Percentiles rank a stretch among this genome's conserved stretches.
These are phyloP conservation scores for Infundibulicybe gibba DNA, from an alignment of 768 basidiomycete genomes.

Conservation along the genomic window DNA sequence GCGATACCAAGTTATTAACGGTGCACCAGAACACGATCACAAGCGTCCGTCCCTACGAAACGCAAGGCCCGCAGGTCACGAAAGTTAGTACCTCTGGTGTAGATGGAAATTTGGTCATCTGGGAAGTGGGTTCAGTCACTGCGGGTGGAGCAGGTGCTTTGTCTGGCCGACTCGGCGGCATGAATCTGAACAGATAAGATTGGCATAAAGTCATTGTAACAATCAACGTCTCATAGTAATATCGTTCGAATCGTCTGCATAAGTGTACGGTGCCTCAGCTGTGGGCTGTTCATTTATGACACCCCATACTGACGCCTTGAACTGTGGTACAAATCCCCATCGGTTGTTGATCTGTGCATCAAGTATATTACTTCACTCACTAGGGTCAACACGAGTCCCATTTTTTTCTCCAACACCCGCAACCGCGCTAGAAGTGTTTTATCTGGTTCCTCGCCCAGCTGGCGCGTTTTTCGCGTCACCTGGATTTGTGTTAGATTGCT, in stretches of 20 bases:
- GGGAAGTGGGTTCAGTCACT: slow-evolving; percentile 68
- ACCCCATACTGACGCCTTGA: slow-evolving; percentile 96
- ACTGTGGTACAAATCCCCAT: slow-evolving; percentile 39
- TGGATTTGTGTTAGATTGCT: slow-evolving; percentile 19
- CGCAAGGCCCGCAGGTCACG: slow-evolving; percentile 50
- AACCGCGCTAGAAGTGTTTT: slow-evolving; percentile 71
- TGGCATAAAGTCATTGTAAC: slow-evolving; percentile 4
- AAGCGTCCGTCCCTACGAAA: slow-evolving; percentile 76
- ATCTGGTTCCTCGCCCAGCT: slow-evolving; percentile 74
- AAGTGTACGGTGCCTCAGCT: slow-evolving; percentile 15
- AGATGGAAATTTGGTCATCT: slow-evolving; percentile 90
- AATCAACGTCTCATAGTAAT: slow-evolving; percentile 20
- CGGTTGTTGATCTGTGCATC: neutral
- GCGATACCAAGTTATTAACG: slow-evolving; percentile 78
- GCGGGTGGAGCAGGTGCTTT: slow-evolving; percentile 29
- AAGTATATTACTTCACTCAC: slow-evolving; percentile 38
- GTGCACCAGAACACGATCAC: slow-evolving; percentile 99
- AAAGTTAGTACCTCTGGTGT: slow-evolving; percentile 90
- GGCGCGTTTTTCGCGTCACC: slow-evolving; percentile 67
- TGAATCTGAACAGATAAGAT: slow-evolving; percentile 28
- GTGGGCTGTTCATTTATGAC: slow-evolving; percentile 79
- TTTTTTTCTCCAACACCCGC: slow-evolving; percentile 84
- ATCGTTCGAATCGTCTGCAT: slow-evolving; percentile 19
- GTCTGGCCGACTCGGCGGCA: slow-evolving; percentile 45
- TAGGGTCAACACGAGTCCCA: slow-evolving; percentile 92